Base-by-base conservation (phyloP, 768 basidiomycete genomes). In the Agaricus blazei region DNA sequence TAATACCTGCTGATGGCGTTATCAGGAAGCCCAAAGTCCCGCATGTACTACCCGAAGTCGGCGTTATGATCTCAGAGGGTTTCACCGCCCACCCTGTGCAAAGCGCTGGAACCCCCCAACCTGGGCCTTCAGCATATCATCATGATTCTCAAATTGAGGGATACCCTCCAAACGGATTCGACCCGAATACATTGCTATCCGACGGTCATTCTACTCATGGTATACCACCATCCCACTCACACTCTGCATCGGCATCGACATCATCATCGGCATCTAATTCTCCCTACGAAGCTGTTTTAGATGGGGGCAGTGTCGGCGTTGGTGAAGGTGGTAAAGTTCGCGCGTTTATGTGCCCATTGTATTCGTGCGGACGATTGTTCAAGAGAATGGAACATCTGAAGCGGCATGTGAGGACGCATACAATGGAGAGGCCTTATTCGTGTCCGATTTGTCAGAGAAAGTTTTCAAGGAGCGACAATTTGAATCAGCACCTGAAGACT, bases 311-410 rank as follows among this genome's bases (percentile, higher is more conserved):
- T 27, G 63, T 62, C 8, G 56, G 63, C 3, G 69, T 71, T 37
- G 68, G 74, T 34, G 79, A 76, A 62, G 75, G 71, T 38, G 68
- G 74, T 34, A 79, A 76, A 62, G 75, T 77, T 31, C 86, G 85
- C 65, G 84, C 83, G 3, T 94, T 85, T 64, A 80, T 85, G 48
- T 96, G 93, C 69, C 91, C 91, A 19, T 77, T 93, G 1, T 85
- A 82, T 67, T 88, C 89, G 12, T 97, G 93, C 64, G 84, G 88
- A 3, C 76, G 88, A 59, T 72, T 88, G 61, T 96, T 95, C 82
- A 94, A 93, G 77, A 83, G 93, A 9, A 86, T 88, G 81, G 93
- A 96, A 65, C 93, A 96, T 65, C 79, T 95, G 61, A 90, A 90
- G 70, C 73, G 93, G 43, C 93, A 96, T 68, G 70, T 93, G 29